These are phyloP conservation scores for Penicillium canariense DNA, from an alignment of 495 filamentous ascomycete species.

Conservation along the genomic window DNA sequence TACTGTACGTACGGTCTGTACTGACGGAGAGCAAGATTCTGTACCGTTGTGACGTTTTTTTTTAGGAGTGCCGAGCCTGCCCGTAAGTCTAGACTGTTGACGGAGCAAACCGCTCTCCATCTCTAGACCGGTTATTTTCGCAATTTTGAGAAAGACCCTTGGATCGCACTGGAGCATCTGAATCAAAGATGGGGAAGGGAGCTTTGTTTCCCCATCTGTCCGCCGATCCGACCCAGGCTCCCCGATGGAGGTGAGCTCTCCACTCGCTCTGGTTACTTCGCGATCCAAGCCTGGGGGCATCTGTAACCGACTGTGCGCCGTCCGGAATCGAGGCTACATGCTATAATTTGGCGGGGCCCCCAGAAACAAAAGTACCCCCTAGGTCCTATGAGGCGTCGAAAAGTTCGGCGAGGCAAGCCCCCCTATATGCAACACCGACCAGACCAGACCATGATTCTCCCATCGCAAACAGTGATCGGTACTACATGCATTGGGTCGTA, in stretches of 20 bases:
- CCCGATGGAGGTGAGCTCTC: background rate
- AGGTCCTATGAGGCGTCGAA: background rate
- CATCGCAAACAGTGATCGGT: background rate
- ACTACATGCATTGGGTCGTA: conserved; percentile 14
- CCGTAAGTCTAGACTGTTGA: conserved; percentile 11
- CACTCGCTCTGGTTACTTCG: conserved; percentile 1
- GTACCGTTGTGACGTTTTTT: too few species aligned
- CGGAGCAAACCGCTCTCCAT: background rate
- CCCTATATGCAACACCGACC: background rate
- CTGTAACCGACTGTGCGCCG: background rate
- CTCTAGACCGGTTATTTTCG: background rate
- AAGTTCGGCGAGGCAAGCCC: background rate
- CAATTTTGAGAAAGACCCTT: background rate
- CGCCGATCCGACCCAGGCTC: background rate
- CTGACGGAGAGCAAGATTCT: too few species aligned
- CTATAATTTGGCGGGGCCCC: background rate
- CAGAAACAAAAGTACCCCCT: background rate
- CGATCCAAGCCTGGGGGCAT: background rate
- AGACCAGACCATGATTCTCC: background rate
- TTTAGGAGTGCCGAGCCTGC: background rate
- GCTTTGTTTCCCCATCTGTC: conserved; percentile 5
- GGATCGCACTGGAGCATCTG: background rate
- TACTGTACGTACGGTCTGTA: background rate
- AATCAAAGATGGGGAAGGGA: background rate
- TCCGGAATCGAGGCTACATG: background rate